phyloP scores from a whole-genome alignment of 169 alveolate species.

The Plasmodium fragile region DNA sequence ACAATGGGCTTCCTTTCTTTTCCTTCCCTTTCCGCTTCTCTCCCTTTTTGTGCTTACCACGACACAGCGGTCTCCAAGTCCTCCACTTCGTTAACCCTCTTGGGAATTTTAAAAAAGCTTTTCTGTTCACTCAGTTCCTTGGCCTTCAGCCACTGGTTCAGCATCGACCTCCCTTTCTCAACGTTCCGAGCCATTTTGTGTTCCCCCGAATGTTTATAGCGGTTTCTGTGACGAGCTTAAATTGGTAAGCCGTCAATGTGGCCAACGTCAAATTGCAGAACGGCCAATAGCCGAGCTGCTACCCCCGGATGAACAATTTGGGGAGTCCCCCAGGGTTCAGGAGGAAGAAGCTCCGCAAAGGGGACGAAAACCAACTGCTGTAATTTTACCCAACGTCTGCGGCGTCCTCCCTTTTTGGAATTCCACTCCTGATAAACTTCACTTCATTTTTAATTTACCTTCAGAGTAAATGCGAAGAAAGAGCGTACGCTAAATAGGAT shows the following conservation, averaged over 20 bases:
- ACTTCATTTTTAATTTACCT: neutral
- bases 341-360: neutral
- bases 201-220: neutral
- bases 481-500: neutral
- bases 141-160: constrained; percentile 70
- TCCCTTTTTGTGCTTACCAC: constrained; percentile 25
- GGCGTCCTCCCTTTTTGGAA: neutral
- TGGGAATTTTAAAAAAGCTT: constrained; percentile 62
- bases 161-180: constrained; percentile 70
- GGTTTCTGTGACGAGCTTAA: neutral
- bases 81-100: constrained; percentile 49
- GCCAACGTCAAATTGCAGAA: neutral
- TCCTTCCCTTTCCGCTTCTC: neutral
- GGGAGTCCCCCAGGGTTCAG: neutral
- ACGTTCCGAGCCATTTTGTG: constrained; percentile 51
- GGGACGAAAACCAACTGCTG: neutral
- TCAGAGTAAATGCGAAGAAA: neutral
- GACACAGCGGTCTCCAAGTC: constrained; percentile 60
- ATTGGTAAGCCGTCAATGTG: neutral
- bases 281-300: neutral
- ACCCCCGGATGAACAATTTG: neutral
- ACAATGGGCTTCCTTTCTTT: neutral
- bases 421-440: neutral
- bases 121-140: constrained; percentile 28
- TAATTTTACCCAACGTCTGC: neutral